phyloP scores from a whole-genome alignment of 768 basidiomycete species.

The Lactarius sp. region DNA sequence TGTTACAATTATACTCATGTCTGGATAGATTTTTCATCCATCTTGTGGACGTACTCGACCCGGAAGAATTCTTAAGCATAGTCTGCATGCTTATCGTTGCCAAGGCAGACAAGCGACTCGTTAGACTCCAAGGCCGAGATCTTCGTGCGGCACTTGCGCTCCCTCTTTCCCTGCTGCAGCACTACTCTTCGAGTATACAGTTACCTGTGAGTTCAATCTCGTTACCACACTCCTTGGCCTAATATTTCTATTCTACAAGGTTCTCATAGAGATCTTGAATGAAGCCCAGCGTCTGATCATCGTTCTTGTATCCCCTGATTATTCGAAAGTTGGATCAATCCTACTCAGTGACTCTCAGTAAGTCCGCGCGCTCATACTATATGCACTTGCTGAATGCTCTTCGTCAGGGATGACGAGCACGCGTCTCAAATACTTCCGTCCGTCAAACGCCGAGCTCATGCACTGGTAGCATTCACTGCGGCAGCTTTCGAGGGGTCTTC shows the following conservation, averaged over 20 bases:
- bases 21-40: slow-evolving; percentile 77
- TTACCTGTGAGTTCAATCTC: slow-evolving; percentile 42
- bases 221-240: not conserved
- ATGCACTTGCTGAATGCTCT: not conserved
- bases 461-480: slow-evolving; percentile 62
- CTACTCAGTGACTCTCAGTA: slow-evolving; percentile 59
- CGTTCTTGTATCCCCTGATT: slow-evolving; percentile 38
- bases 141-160: slow-evolving; percentile 55
- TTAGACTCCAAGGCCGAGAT: slow-evolving; percentile 59
- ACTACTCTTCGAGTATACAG: slow-evolving; percentile 45
- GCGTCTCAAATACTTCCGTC: slow-evolving; percentile 40
- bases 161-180: slow-evolving; percentile 61
- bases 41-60: slow-evolving; percentile 76
- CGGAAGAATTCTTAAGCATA: slow-evolving; percentile 74
- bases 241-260: slow-evolving; percentile 36
- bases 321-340: slow-evolving; percentile 32
- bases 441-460: slow-evolving; percentile 57
- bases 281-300: slow-evolving; percentile 60
- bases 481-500: slow-evolving; percentile 41
- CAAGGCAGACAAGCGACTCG: slow-evolving; percentile 63
- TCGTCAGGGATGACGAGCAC: slow-evolving; percentile 55
- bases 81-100: slow-evolving; percentile 83
- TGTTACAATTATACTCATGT: slow-evolving; percentile 2
- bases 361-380: slow-evolving; percentile 26
- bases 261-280: slow-evolving; percentile 56